These are phyloP conservation scores for Fusarium proliferatum DNA, from an alignment of 2,329 filamentous ascomycete species.

Conservation along the genomic window DNA sequence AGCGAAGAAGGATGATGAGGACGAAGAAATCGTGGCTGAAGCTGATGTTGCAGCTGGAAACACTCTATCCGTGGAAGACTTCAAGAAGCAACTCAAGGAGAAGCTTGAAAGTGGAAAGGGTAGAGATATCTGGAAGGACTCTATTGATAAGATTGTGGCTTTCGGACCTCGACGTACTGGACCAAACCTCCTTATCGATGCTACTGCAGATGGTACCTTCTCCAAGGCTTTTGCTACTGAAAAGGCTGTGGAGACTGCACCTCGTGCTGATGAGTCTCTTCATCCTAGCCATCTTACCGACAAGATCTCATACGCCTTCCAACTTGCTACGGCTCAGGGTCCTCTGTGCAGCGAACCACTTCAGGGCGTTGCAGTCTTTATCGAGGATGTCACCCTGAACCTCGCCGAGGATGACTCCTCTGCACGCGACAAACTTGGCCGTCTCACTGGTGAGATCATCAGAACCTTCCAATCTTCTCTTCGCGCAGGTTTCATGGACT, in stretches of 20 bases:
- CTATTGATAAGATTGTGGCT: conserved; percentile 83
- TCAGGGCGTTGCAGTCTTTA: conserved; percentile 89
- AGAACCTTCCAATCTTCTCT: conserved; percentile 88
- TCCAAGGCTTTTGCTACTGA: conserved; percentile 71
- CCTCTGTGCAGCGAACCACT: conserved; percentile 93
- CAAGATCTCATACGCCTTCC: conserved; percentile 94
- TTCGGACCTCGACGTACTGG: conserved; percentile 89
- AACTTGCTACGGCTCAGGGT: conserved; percentile 88
- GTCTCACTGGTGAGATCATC: conserved; percentile 93
- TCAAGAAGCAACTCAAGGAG: conserved; percentile 77
- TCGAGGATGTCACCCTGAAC: conserved; percentile 80
- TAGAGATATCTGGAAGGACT: conserved; percentile 78
- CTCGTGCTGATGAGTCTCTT: conserved; percentile 61
- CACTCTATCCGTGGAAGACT: conserved; percentile 76
- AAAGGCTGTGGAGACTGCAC: conserved; percentile 48
- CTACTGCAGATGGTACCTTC: conserved; percentile 77
- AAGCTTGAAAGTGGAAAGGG: conserved; percentile 78
- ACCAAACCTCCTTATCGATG: conserved; percentile 89
- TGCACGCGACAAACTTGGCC: conserved; percentile 74
- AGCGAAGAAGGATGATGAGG: conserved; percentile 51
- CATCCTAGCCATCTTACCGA: conserved; percentile 80
- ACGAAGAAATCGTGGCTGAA: conserved; percentile 62
- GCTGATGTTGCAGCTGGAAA: conserved; percentile 69
- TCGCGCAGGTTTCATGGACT: conserved; percentile 88
- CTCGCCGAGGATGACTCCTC: conserved; percentile 66